Base-by-base conservation (phyloP, 805 yeast species). In the Candida broadrunensis region DNA sequence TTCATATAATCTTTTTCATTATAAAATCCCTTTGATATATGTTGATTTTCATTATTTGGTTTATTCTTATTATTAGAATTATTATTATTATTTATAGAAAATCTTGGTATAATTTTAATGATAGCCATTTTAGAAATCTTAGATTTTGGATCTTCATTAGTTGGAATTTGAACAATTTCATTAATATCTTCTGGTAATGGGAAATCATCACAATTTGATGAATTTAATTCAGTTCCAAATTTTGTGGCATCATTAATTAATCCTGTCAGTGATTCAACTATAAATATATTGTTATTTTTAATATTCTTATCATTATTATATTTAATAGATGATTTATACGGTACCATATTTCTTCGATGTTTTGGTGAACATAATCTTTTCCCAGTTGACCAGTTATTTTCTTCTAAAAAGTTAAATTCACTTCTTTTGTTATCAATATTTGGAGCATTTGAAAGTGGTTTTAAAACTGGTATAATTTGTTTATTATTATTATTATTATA, bases 141-240 rank as follows among this genome's bases (percentile, higher is more conserved):
- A 15, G 32, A 14, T 15, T 43, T 42, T 1, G 40, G 16, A 12
- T 58, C 63, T 6, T 56, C 61, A 38, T 69, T 67, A 32, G 75
- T 68, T 15, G 85, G 85, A 14, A 81, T 79, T 27, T 79, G 79
- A 4, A 81, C 85, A 15, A 77, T 63, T 51, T 81, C 85, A 42
- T 76, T 73, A 2, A 66, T 63, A 40, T 70, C 72, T 42, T 74
- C 80, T 0, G 87, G 88, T 14, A 81, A 56, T 11, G 82, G 81
- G 36, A 82, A 75, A 7, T 83, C 85, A 45, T 73, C 77, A 43
- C 83, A 71, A 50, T 80, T 81, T 27, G 75, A 69, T 0, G 86
- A 72, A 54, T 82, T 82, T 42, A 82, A 66, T 54, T 81, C 86
- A 1, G 88, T 82, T 2, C 85, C 88, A 58, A 77, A 81, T 48